Conservation (phyloP, 2,329 filamentous ascomycete genomes). For the Balansia obtecta region DNA sequence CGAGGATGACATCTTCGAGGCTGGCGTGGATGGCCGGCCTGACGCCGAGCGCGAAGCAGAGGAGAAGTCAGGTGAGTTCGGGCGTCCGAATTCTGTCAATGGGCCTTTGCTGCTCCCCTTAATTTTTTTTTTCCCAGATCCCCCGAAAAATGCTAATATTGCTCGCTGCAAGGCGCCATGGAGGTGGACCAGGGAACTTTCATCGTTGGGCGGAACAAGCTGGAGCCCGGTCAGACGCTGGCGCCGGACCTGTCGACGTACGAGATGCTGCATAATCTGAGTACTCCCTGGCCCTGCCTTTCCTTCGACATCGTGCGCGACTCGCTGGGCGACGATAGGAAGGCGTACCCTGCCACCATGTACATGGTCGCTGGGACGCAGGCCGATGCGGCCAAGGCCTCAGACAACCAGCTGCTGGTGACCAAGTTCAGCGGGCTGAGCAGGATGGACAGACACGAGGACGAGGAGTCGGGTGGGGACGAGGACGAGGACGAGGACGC, state of each 20-base stretch:
- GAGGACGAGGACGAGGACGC: constrained; percentile 63
- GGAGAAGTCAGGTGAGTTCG: constrained; percentile 49
- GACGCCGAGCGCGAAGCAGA: constrained; percentile 89
- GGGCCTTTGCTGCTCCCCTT: not conserved
- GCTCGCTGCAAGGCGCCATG: constrained; percentile 44
- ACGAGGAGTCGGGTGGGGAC: constrained; percentile 58
- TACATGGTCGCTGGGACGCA: constrained; percentile 94
- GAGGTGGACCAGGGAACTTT: constrained; percentile 90
- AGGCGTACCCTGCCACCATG: constrained; percentile 87
- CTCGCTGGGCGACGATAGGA: constrained; percentile 74
- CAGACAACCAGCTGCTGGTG: constrained; percentile 88
- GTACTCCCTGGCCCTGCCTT: constrained; percentile 90
- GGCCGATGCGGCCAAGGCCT: constrained; percentile 59
- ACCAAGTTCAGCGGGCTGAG: constrained; percentile 92
- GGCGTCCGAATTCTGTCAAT: not conserved
- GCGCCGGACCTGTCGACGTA: constrained; percentile 90
- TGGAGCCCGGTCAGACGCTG: constrained; percentile 82
- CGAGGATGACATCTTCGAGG: constrained; percentile 83
- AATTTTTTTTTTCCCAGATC: too few relatives aligned
- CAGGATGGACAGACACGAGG: constrained; percentile 62
- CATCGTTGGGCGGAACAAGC: constrained; percentile 85
- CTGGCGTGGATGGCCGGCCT: constrained; percentile 82
- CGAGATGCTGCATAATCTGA: constrained; percentile 91
- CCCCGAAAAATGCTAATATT: not conserved
- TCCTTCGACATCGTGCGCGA: constrained; percentile 91